Percentiles rank a stretch among this genome's conserved stretches.
Evolutionary conservation across 305 asterid species (phyloP).

Genomic region (Stenogyne calaminthoides): DNA sequence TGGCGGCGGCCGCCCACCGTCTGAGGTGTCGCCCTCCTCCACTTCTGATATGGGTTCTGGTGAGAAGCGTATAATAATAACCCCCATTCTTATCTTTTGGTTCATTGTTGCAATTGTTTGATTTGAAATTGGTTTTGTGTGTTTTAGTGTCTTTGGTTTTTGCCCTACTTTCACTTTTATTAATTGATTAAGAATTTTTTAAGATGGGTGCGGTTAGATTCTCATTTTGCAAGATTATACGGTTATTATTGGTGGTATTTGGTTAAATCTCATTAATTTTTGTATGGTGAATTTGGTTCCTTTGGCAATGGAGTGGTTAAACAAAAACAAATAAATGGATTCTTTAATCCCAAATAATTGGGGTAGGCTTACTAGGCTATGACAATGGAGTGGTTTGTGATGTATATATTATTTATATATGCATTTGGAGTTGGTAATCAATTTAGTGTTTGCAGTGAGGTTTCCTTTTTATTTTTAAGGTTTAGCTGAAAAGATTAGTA

Average conservation of each 20-base stretch:
- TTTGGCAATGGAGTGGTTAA: slow-evolving; percentile 48
- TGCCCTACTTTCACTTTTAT: not conserved
- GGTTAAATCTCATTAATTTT: not conserved
- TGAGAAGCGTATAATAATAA: slow-evolving; percentile 28
- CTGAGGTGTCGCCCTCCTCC: slow-evolving; percentile 69
- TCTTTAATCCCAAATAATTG: too few relatives aligned
- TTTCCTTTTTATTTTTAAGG: not conserved
- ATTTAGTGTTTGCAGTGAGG: too few relatives aligned
- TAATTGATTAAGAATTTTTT: not conserved
- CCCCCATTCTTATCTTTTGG: not conserved
- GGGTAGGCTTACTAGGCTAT: not conserved
- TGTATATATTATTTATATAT: too few relatives aligned
- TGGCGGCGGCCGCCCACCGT: slow-evolving; percentile 44
- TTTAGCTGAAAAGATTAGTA: not conserved
- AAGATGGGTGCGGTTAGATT: not conserved
- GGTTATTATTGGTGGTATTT: not conserved
- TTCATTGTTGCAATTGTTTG: not conserved
- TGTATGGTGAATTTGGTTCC: slow-evolving; percentile 27
- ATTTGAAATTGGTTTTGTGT: not conserved
- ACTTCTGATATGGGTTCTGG: slow-evolving; percentile 89
- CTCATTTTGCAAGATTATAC: not conserved
- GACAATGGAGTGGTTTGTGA: slow-evolving; percentile 46
- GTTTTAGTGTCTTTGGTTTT: slow-evolving; percentile 3
- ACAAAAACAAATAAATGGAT: too few relatives aligned
- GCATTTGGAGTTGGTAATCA: not conserved